These are phyloP conservation scores for Didymosphaeria variabile DNA, from an alignment of 2,329 filamentous ascomycete genomes.

Conservation along the genomic window DNA sequence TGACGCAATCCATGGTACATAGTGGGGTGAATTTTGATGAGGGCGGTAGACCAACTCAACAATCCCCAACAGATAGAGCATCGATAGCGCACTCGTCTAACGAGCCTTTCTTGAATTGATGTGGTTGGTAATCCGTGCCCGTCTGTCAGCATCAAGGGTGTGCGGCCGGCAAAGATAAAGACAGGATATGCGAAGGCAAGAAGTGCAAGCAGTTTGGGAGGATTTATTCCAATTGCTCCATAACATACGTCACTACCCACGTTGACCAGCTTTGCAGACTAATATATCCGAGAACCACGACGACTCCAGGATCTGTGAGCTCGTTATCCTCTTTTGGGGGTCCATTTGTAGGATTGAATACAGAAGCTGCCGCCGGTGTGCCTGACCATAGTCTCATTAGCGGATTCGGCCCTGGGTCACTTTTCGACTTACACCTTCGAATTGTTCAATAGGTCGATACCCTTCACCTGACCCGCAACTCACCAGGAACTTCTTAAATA, in stretches of 20 bases:
- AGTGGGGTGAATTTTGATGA: not conserved
- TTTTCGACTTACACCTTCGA: constrained; percentile 81
- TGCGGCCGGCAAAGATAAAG: not conserved
- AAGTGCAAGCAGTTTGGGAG: not conserved
- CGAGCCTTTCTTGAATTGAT: not conserved
- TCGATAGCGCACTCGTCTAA: not conserved
- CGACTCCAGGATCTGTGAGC: constrained; percentile 94
- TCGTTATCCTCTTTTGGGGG: constrained; percentile 88
- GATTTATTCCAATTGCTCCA: not conserved
- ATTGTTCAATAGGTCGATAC: constrained; percentile 93
- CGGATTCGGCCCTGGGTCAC: no score
- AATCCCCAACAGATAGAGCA: not conserved
- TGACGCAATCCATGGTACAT: not conserved
- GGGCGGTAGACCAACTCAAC: not conserved
- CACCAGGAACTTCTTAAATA: constrained; percentile 92
- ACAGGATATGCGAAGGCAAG: not conserved
- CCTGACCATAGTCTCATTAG: constrained; percentile 63
- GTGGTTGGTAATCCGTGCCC: not conserved
- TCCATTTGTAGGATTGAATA: constrained; percentile 98
- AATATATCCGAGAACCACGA: constrained; percentile 99
- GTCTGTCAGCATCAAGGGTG: not conserved
- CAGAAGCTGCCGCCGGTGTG: constrained; percentile 96
- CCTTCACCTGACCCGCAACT: constrained; percentile 93
- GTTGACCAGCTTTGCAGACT: constrained; percentile 93
- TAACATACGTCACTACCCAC: constrained; percentile 73